Conservation (phyloP, 805 yeast species). For the Priceomyces medius region DNA sequence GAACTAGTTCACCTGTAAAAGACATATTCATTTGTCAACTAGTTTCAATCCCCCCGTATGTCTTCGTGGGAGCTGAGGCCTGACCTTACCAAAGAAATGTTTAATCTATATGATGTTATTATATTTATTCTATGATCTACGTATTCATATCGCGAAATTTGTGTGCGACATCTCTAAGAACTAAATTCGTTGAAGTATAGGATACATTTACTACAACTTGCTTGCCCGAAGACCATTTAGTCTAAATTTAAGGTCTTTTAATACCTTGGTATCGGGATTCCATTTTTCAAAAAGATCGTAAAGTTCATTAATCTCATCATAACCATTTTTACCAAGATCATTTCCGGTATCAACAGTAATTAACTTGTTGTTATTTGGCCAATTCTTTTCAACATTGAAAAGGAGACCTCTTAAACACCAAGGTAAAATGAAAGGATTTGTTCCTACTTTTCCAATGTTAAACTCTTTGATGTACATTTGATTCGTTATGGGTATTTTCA, state of each 20-base stretch:
- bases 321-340: slow-evolving; percentile 32
- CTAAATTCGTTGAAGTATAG: not conserved
- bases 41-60: no score
- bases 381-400: slow-evolving; percentile 54
- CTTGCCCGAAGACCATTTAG: slow-evolving; percentile 53
- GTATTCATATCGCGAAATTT: not conserved
- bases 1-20: no score
- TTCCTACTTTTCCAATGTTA: slow-evolving; percentile 62
- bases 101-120: not conserved
- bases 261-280: slow-evolving; percentile 80
- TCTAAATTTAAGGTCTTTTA: slow-evolving; percentile 82
- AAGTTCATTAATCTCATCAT: slow-evolving; percentile 58
- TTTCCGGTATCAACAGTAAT: slow-evolving; percentile 30
- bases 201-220: slow-evolving; percentile 25
- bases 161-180: not conserved
- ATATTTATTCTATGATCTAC: slow-evolving; percentile 1
- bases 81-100: no score
- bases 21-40: no score
- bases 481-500: slow-evolving; percentile 30
- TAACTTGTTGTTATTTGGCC: slow-evolving; percentile 44
- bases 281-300: slow-evolving; percentile 76
- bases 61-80: no score
- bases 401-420: slow-evolving; percentile 89
- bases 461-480: slow-evolving; percentile 45
- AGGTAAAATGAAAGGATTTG: slow-evolving; percentile 84